phyloP scores from a whole-genome alignment of 345 rosid genomes.

The Acer campestre region DNA sequence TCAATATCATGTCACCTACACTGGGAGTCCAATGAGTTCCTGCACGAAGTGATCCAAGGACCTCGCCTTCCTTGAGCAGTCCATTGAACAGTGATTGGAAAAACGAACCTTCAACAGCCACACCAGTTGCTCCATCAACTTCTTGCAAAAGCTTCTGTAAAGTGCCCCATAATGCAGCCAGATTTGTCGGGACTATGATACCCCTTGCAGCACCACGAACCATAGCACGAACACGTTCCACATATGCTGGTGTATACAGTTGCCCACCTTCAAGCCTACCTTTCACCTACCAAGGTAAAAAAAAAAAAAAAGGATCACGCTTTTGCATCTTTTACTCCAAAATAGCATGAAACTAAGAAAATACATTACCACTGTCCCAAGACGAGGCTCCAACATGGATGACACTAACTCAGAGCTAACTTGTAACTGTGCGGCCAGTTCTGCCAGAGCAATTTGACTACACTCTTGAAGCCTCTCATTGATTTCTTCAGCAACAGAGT shows the following conservation, averaged over 20 bases:
- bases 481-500: conserved; percentile 84
- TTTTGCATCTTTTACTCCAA: conserved; percentile 12
- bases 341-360: not conserved
- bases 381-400: conserved; percentile 85
- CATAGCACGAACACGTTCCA: conserved; percentile 90
- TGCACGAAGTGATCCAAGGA: conserved; percentile 95
- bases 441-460: conserved; percentile 88
- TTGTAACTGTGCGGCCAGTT: conserved; percentile 83
- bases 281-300: conserved; percentile 55
- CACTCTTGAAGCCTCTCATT: conserved; percentile 97
- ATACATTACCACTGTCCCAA: conserved; percentile 73
- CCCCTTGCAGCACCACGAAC: conserved; percentile 96
- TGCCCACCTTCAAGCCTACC: conserved; percentile 99
- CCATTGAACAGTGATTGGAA: conserved; percentile 87
- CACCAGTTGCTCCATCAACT: conserved; percentile 88
- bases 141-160: conserved; percentile 84
- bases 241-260: conserved; percentile 91
- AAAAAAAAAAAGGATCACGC: conserved; percentile 14
- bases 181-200: conserved; percentile 80
- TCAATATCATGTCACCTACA: conserved; percentile 50
- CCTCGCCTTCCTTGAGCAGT: conserved; percentile 73
- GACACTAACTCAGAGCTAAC: conserved; percentile 84
- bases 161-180: conserved; percentile 72
- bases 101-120: conserved; percentile 79
- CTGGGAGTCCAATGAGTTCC: conserved; percentile 96